phyloP scores from a whole-genome alignment of 2,329 filamentous ascomycete species.

The Hypoxylon sp. region DNA sequence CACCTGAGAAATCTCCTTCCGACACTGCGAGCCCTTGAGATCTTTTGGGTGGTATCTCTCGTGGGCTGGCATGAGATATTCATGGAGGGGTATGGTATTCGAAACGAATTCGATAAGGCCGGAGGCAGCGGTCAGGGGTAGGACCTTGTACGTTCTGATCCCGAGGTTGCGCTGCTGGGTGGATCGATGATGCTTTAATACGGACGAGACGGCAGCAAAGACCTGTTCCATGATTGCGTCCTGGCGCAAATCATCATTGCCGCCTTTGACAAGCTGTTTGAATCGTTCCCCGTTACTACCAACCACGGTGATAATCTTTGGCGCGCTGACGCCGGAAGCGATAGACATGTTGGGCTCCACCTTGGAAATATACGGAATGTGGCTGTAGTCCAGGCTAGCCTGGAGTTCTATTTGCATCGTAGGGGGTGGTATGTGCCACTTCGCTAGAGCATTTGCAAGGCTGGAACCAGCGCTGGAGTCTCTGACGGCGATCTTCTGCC shows the following conservation, averaged over 20 bases:
- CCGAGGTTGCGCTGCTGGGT: conserved; percentile 90
- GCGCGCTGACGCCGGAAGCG: conserved; percentile 89
- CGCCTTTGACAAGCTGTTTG: conserved; percentile 94
- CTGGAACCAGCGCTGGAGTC: conserved; percentile 73
- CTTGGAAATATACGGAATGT: conserved; percentile 78
- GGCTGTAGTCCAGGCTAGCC: conserved; percentile 79
- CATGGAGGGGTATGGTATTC: conserved; percentile 91
- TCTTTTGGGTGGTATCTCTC: conserved; percentile 88
- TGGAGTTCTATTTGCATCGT: conserved; percentile 88
- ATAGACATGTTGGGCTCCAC: conserved; percentile 85
- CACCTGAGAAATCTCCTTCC: conserved; percentile 82
- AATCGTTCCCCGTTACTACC: conserved; percentile 83
- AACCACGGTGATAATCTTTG: conserved; percentile 89
- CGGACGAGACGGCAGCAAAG: conserved; percentile 92
- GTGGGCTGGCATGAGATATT: conserved; percentile 93
- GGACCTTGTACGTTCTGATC: conserved; percentile 96
- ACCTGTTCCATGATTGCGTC: conserved; percentile 99
- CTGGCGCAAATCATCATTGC: conserved; percentile 94
- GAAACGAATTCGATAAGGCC: conserved; percentile 98
- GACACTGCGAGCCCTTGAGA: conserved; percentile 79
- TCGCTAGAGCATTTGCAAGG: conserved; percentile 73
- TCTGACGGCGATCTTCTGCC: conserved; percentile 70
- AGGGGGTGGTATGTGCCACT: conserved; percentile 83
- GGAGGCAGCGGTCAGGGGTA: conserved; percentile 85
- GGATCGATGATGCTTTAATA: conserved; percentile 86